Evolutionary conservation across 805 yeast genomes (phyloP).

Genomic region (Candida chauliodis): DNA sequence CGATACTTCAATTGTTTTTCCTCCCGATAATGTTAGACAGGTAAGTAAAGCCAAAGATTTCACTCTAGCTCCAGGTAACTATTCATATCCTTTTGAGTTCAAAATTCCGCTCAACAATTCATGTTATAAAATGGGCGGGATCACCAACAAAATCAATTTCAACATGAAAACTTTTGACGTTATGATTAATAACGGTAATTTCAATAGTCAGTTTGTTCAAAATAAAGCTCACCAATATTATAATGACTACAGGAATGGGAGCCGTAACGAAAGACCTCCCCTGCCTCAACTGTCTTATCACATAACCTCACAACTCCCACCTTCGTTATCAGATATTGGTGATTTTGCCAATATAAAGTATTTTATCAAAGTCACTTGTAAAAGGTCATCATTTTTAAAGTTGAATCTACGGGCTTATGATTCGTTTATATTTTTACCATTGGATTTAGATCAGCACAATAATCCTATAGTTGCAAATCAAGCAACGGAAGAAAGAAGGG

Average conservation of each 20-base stretch:
- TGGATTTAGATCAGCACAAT: slow-evolving; percentile 31
- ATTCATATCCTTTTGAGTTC: slow-evolving; percentile 47
- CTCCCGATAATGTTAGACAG: slow-evolving; percentile 46
- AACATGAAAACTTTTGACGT: slow-evolving; percentile 26
- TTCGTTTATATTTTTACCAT: slow-evolving; percentile 55
- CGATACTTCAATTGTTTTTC: slow-evolving; percentile 49
- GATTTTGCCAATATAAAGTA: slow-evolving; percentile 43
- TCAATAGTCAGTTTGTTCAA: slow-evolving; percentile 14
- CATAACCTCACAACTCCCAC: slow-evolving; percentile 28
- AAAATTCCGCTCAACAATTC: slow-evolving; percentile 40
- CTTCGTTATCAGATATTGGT: slow-evolving; percentile 29
- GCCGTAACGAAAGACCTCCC: slow-evolving; percentile 1
- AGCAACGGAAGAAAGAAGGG: slow-evolving; percentile 27
- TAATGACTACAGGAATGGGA: slow-evolving; percentile 1
- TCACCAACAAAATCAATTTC: slow-evolving; percentile 31
- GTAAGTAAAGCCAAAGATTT: slow-evolving; percentile 43
- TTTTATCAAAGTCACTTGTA: slow-evolving; percentile 60
- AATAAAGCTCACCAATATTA: slow-evolving; percentile 18
- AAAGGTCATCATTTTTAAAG: slow-evolving; percentile 46
- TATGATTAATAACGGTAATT: slow-evolving; percentile 32
- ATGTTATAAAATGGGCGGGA: slow-evolving; percentile 35
- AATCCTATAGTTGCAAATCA: slow-evolving; percentile 17
- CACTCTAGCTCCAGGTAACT: slow-evolving; percentile 49
- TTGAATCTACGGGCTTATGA: slow-evolving; percentile 43
- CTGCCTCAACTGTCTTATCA: slow-evolving; percentile 19